phyloP scores from a whole-genome alignment of 768 basidiomycete species.

The Xerocomellus dryophilus region DNA sequence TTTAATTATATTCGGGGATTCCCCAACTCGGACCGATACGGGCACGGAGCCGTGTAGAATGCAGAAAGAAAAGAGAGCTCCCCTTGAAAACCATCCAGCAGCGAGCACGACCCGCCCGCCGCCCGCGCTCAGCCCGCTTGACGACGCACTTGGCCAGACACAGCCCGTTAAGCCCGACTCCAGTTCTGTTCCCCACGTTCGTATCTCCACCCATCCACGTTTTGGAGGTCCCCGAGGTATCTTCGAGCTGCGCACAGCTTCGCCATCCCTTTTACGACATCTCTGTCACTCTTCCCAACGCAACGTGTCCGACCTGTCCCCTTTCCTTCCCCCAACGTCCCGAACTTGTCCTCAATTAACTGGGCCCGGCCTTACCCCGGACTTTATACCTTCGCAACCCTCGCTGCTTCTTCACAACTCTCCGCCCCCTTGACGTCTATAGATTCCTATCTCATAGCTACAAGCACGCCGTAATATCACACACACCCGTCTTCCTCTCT shows the following conservation, averaged over 20 bases:
- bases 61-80: constrained; percentile 5
- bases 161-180: neutral
- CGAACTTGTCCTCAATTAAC: constrained; percentile 24
- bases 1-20: neutral
- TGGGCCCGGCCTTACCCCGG: constrained; percentile 30
- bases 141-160: constrained; percentile 1
- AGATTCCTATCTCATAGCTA: constrained; percentile 26
- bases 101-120: neutral
- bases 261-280: constrained; percentile 25
- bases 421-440: constrained; percentile 21
- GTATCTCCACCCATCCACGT: constrained; percentile 24
- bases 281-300: constrained; percentile 19
- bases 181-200: constrained; percentile 23
- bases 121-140: too few relatives aligned
- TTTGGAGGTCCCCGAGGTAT: constrained; percentile 26
- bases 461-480: constrained; percentile 28
- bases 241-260: constrained; percentile 19
- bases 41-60: constrained; percentile 19
- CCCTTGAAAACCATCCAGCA: constrained; percentile 8
- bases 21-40: constrained; percentile 27
- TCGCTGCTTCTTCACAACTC: constrained; percentile 18
- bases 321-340: constrained; percentile 16
- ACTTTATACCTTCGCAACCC: constrained; percentile 23
- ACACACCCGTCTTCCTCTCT: constrained; percentile 18
- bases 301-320: constrained; percentile 19